phyloP scores from a whole-genome alignment of 176 grass and related monocot species.

The Avena sativa region DNA sequence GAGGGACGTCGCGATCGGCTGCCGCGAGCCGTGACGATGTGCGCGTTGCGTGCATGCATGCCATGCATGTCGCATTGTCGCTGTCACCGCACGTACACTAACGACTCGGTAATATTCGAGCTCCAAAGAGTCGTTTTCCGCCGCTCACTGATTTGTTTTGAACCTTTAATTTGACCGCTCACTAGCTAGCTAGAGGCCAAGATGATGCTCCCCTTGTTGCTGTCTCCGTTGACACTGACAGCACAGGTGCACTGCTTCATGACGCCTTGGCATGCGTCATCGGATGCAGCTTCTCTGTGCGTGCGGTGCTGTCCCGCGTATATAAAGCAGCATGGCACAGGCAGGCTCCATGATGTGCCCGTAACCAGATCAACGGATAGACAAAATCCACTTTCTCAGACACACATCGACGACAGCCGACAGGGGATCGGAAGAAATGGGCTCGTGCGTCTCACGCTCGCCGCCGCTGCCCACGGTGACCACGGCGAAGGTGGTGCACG shows the following conservation, averaged over 20 bases:
- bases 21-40: not conserved
- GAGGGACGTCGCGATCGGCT: not conserved
- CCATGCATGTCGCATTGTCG: not conserved
- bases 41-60: no score
- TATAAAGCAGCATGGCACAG: conserved; percentile 14
- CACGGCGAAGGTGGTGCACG: conserved; percentile 61
- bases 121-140: not conserved
- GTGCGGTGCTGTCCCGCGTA: not conserved
- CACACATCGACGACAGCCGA: not conserved
- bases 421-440: conserved; percentile 42
- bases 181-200: not conserved
- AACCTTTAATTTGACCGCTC: conserved; percentile 8
- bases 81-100: not conserved
- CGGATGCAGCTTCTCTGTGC: not conserved
- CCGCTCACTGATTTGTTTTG: not conserved
- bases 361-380: not conserved
- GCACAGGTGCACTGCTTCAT: not conserved
- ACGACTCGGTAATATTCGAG: not conserved
- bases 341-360: not conserved
- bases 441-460: conserved; percentile 57
- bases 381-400: not conserved
- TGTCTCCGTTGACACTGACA: conserved; percentile 2
- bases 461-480: not conserved
- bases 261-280: conserved; percentile 48
- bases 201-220: not conserved